Conservation (phyloP, 2,329 filamentous ascomycete species). For the Aspergillus brunneoviolaceus region DNA sequence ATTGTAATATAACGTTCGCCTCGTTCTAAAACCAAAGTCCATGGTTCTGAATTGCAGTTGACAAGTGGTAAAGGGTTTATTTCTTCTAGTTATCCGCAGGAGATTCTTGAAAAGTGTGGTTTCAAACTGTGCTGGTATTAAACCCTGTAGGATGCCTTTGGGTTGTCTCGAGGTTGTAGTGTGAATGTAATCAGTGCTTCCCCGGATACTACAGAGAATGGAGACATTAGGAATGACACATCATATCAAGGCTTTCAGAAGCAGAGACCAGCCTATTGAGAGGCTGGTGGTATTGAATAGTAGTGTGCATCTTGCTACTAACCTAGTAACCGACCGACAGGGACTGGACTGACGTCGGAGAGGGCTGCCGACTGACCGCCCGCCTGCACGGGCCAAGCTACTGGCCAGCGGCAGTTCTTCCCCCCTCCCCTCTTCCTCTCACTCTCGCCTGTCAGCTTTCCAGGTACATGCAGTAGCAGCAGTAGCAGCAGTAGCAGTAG, state of each 20-base stretch:
- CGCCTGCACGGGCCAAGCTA: conserved; percentile 1
- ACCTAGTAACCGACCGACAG: too few species aligned
- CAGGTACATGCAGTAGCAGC: neutral
- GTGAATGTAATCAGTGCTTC: too few species aligned
- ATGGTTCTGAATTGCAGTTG: neutral
- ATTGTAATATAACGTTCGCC: conserved; percentile 4
- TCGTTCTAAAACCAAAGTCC: neutral
- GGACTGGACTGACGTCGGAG: neutral
- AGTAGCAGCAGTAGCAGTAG: too few species aligned
- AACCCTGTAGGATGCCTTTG: too few species aligned
- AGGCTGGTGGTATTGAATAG: too few species aligned
- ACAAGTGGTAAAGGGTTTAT: too few species aligned
- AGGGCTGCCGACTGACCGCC: conserved; percentile 2
- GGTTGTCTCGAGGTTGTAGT: too few species aligned
- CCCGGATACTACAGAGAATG: too few species aligned
- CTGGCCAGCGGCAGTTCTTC: neutral
- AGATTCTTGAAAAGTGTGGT: neutral
- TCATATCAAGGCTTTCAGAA: too few species aligned
- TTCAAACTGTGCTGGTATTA: neutral
- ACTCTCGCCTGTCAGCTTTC: neutral
- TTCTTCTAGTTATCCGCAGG: too few species aligned
- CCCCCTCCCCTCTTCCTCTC: neutral
- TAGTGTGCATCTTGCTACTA: neutral
- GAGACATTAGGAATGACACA: too few species aligned
- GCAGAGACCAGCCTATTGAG: too few species aligned